phyloP scores from a whole-genome alignment of 2,329 filamentous ascomycete species.

The Stenocarpella maydis region DNA sequence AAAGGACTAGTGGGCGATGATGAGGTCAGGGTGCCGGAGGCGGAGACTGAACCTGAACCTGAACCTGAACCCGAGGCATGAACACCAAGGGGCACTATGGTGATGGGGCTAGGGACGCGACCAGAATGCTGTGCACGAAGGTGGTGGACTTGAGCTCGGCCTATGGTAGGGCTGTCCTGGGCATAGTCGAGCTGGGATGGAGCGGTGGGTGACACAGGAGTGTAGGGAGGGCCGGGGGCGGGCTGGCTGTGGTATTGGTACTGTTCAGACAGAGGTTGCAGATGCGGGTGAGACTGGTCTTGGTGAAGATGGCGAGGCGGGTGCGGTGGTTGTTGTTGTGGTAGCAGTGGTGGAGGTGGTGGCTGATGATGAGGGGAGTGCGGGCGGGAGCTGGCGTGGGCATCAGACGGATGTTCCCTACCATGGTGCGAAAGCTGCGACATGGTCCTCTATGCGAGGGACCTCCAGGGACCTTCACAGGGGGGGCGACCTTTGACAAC shows the following conservation, averaged over 20 bases:
- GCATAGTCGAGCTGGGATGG: constrained; percentile 38
- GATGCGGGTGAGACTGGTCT: constrained; percentile 30
- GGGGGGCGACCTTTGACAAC: not conserved
- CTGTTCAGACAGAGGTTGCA: constrained; percentile 36
- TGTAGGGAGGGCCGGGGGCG: constrained; percentile 27
- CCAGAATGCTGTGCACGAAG: constrained; percentile 22
- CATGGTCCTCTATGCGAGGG: constrained; percentile 56
- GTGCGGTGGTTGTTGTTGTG: no score
- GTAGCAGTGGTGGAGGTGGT: no score
- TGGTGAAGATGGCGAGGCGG: constrained; percentile 17
- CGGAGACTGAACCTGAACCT: constrained; percentile 15
- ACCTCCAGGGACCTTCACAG: no score
- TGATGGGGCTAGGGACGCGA: constrained; percentile 38
- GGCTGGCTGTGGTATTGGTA: constrained; percentile 29
- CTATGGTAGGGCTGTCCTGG: constrained; percentile 58
- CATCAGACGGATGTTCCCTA: constrained; percentile 51
- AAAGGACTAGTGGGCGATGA: constrained; percentile 33
- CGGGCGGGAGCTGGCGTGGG: constrained; percentile 35
- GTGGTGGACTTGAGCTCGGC: constrained; percentile 44
- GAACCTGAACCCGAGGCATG: constrained; percentile 34
- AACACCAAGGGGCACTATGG: constrained; percentile 41
- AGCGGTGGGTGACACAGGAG: constrained; percentile 32
- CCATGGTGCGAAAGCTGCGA: constrained; percentile 60
- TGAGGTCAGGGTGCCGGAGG: constrained; percentile 24
- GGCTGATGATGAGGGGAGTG: not conserved